These are phyloP conservation scores for Cladosporium sp. DNA, from an alignment of 2,329 filamentous ascomycete species.

Conservation along the genomic window DNA sequence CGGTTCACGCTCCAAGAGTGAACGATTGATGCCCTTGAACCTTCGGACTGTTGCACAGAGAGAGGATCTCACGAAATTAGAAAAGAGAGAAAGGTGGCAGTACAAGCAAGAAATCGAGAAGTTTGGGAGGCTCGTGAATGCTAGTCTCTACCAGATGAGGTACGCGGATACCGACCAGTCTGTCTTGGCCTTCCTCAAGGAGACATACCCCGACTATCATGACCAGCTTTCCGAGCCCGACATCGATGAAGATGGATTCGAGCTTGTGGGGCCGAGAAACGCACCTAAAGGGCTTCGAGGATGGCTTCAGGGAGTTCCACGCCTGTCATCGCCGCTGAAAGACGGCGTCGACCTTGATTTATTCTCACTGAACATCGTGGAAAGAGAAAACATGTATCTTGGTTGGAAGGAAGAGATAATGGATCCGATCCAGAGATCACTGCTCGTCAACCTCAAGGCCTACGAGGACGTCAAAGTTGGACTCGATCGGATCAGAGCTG, in stretches of 20 bases:
- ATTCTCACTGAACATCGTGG: not conserved
- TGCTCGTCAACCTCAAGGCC: constrained; percentile 24
- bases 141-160: constrained; percentile 5
- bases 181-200: constrained; percentile 21
- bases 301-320: constrained; percentile 5
- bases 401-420: constrained; percentile 24
- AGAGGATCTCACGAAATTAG: constrained; percentile 41
- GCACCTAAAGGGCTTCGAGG: not conserved
- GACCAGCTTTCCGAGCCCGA: constrained; percentile 25
- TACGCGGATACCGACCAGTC: not conserved
- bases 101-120: constrained; percentile 25
- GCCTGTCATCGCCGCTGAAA: no score
- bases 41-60: constrained; percentile 43
- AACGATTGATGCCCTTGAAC: constrained; percentile 52
- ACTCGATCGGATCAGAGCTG: constrained; percentile 36
- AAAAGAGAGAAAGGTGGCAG: constrained; percentile 39
- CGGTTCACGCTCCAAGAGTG: constrained; percentile 59
- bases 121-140: constrained; percentile 24
- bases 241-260: constrained; percentile 30
- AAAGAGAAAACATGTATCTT: constrained; percentile 12
- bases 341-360: not conserved
- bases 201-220: constrained; percentile 24
- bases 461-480: constrained; percentile 24
- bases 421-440: constrained; percentile 20
- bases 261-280: not conserved